Conservation (phyloP, 768 basidiomycete genomes). For the Phaffia australis region DNA sequence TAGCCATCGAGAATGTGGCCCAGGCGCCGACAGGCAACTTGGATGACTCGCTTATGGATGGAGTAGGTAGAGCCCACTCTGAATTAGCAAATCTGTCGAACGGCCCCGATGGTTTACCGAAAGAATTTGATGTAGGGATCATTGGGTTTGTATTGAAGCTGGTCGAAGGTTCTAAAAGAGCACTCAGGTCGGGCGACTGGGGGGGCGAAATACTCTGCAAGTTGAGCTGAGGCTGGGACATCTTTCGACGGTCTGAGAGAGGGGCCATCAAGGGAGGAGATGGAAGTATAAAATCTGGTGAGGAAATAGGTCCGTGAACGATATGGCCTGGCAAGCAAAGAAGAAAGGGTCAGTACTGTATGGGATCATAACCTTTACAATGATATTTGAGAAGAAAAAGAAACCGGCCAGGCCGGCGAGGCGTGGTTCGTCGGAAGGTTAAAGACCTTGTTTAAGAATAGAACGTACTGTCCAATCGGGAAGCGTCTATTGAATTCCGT, state of each 20-base stretch:
- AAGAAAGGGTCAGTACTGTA: background rate
- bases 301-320: no score
- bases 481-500: background rate
- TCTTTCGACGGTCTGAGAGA: no score
- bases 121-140: conserved; percentile 3
- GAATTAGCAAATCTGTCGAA: conserved; percentile 15
- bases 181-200: conserved; percentile 6
- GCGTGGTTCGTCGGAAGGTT: background rate
- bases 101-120: background rate
- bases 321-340: no score
- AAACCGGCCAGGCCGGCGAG: background rate
- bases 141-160: background rate
- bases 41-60: conserved; percentile 10
- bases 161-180: conserved; percentile 5
- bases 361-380: background rate
- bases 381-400: background rate
- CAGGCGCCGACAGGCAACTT: conserved; percentile 10
- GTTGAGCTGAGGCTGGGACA: no score
- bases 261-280: no score
- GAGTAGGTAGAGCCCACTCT: conserved; percentile 15
- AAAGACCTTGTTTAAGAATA: background rate
- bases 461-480: background rate
- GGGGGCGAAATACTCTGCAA: background rate
- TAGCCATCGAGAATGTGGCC: conserved; percentile 22
- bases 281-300: no score